Evolutionary conservation across 2,329 filamentous ascomycete genomes (phyloP), one percentile per base, ranked within the genome.

Genomic region (Knufia petricola): DNA sequence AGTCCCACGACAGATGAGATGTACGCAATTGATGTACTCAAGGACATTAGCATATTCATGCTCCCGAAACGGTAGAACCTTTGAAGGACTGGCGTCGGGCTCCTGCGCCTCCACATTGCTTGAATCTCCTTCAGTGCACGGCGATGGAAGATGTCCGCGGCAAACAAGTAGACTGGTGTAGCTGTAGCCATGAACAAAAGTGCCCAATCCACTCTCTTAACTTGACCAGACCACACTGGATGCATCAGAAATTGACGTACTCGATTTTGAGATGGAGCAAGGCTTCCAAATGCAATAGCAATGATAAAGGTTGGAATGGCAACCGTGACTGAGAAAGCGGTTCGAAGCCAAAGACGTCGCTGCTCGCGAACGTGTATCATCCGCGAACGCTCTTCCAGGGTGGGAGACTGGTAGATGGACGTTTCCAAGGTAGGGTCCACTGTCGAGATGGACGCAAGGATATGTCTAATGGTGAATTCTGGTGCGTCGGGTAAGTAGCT

Each of bases 1-100:
- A 95, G 74, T 55, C 92, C 81, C 10, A 79, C 82, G 19, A 94
- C 69, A 0, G 87, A 94, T 1, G 86, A 81, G 52, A 92, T 70
- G 63, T 94, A 95, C 1, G 89, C 88, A 52, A 95, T 86, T 2
- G 80, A 84, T 0, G 89, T 94, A 4, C 88, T 89, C 2, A 94
- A 73, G 2, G 84, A 92, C 66, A 95, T 88, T 50, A 95, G 76
- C 71, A 92, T 84, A 61, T 94, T 94, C 89, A 95, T 95, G 69
- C 87, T 94, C 6, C 88, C 89, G 59, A 95, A 95, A 20, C 85
- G 81, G 63, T 88, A 87, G 60, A 95, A 89, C 15, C 88, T 75
- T 57, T 82, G 77, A n/a, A 85, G 58, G 3, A 94, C 63, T 0
- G 86, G 84, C 1, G 82, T 82, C 23, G 75, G 77, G 61, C 87